These are phyloP conservation scores for Favolaschia claudopus DNA, from an alignment of 768 basidiomycete genomes.

Conservation along the genomic window DNA sequence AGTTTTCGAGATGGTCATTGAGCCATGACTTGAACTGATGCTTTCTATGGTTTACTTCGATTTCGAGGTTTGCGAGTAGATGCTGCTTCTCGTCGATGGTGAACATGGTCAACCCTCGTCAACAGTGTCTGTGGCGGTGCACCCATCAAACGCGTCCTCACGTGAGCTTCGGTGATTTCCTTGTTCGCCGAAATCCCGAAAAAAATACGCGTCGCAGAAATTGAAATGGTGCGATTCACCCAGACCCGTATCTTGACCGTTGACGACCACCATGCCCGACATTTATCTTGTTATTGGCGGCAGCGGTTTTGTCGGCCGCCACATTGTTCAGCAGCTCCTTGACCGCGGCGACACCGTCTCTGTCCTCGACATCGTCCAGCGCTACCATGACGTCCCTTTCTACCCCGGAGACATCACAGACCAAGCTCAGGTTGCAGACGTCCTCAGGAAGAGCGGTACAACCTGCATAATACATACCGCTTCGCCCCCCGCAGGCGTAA, in stretches of 20 bases:
- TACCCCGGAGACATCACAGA: slow-evolving; percentile 91
- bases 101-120: slow-evolving; percentile 49
- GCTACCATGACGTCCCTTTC: slow-evolving; percentile 87
- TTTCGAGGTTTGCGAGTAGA: slow-evolving; percentile 77
- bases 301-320: slow-evolving; percentile 89
- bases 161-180: too few relatives aligned
- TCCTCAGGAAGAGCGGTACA: slow-evolving; percentile 80
- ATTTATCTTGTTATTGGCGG: slow-evolving; percentile 93
- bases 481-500: slow-evolving; percentile 73
- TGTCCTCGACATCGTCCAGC: slow-evolving; percentile 92
- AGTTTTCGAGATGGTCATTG: slow-evolving; percentile 74
- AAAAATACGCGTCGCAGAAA: too few relatives aligned
- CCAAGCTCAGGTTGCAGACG: slow-evolving; percentile 72
- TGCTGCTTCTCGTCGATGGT: slow-evolving; percentile 78
- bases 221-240: neutral
- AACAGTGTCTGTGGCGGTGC: too few relatives aligned
- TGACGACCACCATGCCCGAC: slow-evolving; percentile 45
- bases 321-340: slow-evolving; percentile 87
- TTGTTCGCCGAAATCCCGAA: too few relatives aligned
- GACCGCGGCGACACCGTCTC: slow-evolving; percentile 83
- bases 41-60: slow-evolving; percentile 82
- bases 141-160: too few relatives aligned
- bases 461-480: slow-evolving; percentile 97
- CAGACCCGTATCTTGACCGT: neutral
- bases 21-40: slow-evolving; percentile 82